phyloP scores from a whole-genome alignment of 257 asterid species.

The Solanum tacnaense region DNA sequence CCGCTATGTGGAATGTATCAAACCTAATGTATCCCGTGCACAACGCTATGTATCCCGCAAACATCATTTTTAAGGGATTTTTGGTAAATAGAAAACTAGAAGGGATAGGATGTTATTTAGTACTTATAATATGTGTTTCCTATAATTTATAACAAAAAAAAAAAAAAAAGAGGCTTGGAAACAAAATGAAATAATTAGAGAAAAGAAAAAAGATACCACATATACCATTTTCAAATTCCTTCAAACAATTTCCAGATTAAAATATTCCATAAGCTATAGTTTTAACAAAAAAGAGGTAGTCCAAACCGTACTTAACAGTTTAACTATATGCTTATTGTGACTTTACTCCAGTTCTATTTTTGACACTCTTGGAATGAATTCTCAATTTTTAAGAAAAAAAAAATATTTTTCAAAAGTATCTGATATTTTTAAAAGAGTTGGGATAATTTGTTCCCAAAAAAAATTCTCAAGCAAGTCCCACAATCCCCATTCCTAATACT shows the following conservation, averaged over 20 bases:
- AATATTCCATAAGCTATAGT: background rate
- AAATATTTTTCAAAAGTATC: background rate
- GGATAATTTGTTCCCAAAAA: background rate
- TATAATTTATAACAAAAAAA: background rate
- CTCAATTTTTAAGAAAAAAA: background rate
- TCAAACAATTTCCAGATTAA: background rate
- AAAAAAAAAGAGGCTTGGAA: background rate
- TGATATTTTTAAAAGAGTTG: background rate
- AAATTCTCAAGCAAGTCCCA: background rate
- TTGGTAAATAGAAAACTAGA: no score
- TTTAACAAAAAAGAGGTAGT: background rate
- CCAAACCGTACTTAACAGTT: background rate
- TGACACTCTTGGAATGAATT: background rate
- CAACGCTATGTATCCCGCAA: no score
- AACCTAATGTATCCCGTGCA: no score
- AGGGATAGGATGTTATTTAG: no score
- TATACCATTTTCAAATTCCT: background rate
- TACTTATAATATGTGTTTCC: no score
- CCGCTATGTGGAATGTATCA: no score
- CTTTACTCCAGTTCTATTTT: background rate
- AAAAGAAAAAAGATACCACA: background rate
- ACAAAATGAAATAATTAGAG: background rate
- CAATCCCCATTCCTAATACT: background rate
- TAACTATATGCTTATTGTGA: background rate
- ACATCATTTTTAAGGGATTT: no score